Evolutionary conservation across 2,329 filamentous ascomycete species (phyloP).

Genomic region (Xylariaceae sp.): DNA sequence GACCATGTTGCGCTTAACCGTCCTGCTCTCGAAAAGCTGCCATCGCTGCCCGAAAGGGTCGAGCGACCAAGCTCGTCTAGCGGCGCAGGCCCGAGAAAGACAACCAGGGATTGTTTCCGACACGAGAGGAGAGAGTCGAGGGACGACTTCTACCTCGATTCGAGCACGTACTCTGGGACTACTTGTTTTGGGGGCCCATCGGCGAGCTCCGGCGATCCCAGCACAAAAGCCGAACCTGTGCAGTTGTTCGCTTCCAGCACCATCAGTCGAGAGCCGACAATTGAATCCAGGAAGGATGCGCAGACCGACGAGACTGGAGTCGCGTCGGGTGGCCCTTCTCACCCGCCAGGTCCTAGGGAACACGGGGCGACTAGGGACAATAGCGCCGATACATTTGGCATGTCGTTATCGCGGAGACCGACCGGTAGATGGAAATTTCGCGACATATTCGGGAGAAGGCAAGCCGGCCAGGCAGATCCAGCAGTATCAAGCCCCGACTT

Average conservation of each 20-base stretch:
- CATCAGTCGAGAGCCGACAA: slow-evolving; percentile 37
- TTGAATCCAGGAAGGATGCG: slow-evolving; percentile 40
- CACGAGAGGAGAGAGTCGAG: slow-evolving; percentile 43
- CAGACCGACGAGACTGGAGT: slow-evolving; percentile 57
- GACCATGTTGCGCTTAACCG: slow-evolving; percentile 20
- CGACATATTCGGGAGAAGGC: slow-evolving; percentile 46
- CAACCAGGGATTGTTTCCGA: slow-evolving; percentile 27
- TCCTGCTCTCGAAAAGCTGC: slow-evolving; percentile 24
- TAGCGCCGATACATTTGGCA: slow-evolving; percentile 22
- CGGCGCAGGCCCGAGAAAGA: slow-evolving; percentile 31
- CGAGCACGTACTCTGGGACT: slow-evolving; percentile 28
- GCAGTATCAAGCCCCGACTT: slow-evolving; percentile 18
- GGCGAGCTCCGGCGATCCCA: slow-evolving; percentile 39
- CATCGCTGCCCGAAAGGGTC: slow-evolving; percentile 28
- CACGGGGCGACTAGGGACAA: slow-evolving; percentile 20
- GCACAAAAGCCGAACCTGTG: slow-evolving; percentile 32
- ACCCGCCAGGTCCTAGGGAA: slow-evolving; percentile 30
- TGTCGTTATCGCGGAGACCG: slow-evolving; percentile 40
- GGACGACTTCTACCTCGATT: slow-evolving; percentile 38
- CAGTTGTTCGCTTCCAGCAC: slow-evolving; percentile 32
- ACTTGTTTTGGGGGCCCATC: slow-evolving; percentile 37
- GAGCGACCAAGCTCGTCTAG: slow-evolving; percentile 41
- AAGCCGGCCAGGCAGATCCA: slow-evolving; percentile 26
- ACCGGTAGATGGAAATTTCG: slow-evolving; percentile 57
- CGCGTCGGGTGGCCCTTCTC: slow-evolving; percentile 66